These are phyloP conservation scores for Fraxinus cuspidata DNA, from an alignment of 257 asterid genomes.

Conservation along the genomic window DNA sequence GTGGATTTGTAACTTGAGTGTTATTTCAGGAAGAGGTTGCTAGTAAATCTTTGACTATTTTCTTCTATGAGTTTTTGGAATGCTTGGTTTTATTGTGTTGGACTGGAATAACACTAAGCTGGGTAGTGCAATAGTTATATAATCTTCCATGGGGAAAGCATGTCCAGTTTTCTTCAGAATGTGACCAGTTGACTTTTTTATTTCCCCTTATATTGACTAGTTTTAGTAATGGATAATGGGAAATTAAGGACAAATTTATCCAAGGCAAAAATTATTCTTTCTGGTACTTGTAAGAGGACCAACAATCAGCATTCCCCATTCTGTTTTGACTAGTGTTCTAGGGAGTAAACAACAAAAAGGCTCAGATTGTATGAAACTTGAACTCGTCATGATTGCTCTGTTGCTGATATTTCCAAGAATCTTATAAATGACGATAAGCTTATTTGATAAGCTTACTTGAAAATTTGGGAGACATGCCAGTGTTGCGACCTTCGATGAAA, in stretches of 20 bases:
- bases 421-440: no score
- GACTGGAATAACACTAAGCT: neutral
- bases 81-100: neutral
- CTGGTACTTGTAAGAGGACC: neutral
- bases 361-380: no score
- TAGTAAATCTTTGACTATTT: neutral
- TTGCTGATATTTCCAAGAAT: no score
- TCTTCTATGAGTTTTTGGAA: neutral
- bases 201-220: neutral
- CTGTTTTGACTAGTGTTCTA: neutral
- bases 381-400: no score
- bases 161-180: neutral
- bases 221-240: neutral
- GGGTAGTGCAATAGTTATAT: neutral
- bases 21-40: conserved; percentile 19
- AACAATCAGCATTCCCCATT: neutral
- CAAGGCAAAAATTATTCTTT: neutral
- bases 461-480: no score
- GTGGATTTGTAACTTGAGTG: conserved; percentile 22
- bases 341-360: neutral
- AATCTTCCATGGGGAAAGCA: neutral
- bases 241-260: neutral
- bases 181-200: neutral
- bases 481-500: no score
- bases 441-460: no score